These are phyloP conservation scores for Phytophthora nicotianae DNA, from an alignment of 352 stramenopile genomes.

Conservation along the genomic window DNA sequence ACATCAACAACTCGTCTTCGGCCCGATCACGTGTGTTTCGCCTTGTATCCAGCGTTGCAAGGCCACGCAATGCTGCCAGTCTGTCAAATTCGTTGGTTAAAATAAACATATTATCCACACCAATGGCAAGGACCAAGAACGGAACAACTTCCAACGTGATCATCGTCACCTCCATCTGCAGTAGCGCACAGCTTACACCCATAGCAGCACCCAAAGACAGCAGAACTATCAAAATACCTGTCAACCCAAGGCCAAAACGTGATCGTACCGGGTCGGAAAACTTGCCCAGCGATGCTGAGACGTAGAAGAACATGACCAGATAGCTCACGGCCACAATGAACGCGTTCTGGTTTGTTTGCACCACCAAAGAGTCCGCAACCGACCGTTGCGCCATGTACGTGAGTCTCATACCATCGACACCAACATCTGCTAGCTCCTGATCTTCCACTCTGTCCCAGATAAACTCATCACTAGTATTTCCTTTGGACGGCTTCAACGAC, in stretches of 20 bases:
- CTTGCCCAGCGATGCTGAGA: conserved; percentile 84
- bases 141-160: conserved; percentile 92
- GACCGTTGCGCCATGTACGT: conserved; percentile 89
- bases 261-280: conserved; percentile 71
- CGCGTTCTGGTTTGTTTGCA: conserved; percentile 89
- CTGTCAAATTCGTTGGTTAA: conserved; percentile 89
- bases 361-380: conserved; percentile 78
- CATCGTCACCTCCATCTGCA: conserved; percentile 89
- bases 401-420: conserved; percentile 64
- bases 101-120: conserved; percentile 94
- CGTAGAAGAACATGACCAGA: conserved; percentile 91
- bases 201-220: conserved; percentile 77
- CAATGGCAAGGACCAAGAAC: conserved; percentile 92
- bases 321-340: conserved; percentile 91
- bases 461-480: conserved; percentile 23
- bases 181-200: conserved; percentile 63
- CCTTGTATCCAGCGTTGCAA: conserved; percentile 35
- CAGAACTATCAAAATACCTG: conserved; percentile 87
- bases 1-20: conserved; percentile 44
- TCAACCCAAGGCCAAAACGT: conserved; percentile 80
- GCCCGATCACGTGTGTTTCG: conserved; percentile 34
- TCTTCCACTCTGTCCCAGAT: conserved; percentile 32
- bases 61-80: conserved; percentile 50
- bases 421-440: conserved; percentile 25
- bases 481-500: conserved; percentile 21